Percentiles rank a stretch among this genome's conserved stretches.
These are phyloP conservation scores for Lactarius deliciosus DNA, from an alignment of 768 basidiomycete genomes.

Conservation along the genomic window DNA sequence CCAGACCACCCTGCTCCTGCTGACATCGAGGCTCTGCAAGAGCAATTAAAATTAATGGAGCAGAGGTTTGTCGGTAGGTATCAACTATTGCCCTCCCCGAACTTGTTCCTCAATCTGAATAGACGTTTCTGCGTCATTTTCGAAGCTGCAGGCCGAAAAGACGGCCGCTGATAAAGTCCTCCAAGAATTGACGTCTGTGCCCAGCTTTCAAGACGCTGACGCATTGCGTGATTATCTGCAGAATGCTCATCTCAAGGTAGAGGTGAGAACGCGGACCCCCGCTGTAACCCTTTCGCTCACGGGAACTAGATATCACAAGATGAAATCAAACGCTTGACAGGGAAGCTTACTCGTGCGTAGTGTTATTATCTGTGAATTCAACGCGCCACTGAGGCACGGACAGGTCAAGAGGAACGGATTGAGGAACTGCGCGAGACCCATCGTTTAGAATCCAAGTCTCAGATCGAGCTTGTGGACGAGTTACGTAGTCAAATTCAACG, in stretches of 20 bases:
- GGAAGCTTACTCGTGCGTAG: conserved; percentile 67
- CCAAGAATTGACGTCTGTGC: conserved; percentile 67
- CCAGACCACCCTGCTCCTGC: conserved; percentile 18
- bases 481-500: conserved; percentile 68
- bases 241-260: conserved; percentile 62
- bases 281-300: conserved; percentile 5
- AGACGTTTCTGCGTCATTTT: conserved; percentile 82
- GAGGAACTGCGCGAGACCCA: conserved; percentile 87
- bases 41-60: conserved; percentile 68
- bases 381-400: conserved; percentile 18
- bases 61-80: conserved; percentile 69
- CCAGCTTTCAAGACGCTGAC: conserved; percentile 60
- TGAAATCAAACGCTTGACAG: conserved; percentile 75
- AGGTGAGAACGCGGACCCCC: conserved; percentile 48
- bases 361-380: background rate
- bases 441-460: conserved; percentile 74
- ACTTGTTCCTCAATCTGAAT: background rate
- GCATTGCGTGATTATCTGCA: conserved; percentile 73
- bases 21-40: conserved; percentile 59
- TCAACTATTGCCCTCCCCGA: background rate
- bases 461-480: conserved; percentile 68
- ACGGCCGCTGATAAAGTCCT: conserved; percentile 65
- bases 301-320: conserved; percentile 58
- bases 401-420: conserved; percentile 82
- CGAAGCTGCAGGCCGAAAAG: conserved; percentile 72